Base-by-base conservation (phyloP, 345 rosid genomes). In the Camelina sativa region DNA sequence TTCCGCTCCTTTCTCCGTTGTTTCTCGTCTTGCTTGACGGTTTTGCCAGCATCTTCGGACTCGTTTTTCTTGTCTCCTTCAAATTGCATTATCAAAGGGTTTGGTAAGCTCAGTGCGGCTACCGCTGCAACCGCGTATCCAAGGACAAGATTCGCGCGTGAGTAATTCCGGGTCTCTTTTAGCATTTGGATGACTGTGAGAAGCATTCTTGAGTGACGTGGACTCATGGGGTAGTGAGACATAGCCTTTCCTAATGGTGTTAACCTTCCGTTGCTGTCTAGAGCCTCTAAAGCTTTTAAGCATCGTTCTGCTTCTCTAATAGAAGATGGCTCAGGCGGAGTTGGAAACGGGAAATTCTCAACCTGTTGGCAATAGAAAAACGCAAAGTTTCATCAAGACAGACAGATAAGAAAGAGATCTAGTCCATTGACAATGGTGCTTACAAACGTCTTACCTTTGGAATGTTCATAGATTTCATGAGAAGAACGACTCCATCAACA, bases 161-260 rank as follows among this genome's bases (percentile, higher is more conserved):
- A 76, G 79, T 85, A 83, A 65, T 43, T 77, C 25, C 55, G 66
- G 17, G 76, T 79, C 57, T 75, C 72, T 75, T 70, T 85, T 78
- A 86, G 78, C 32, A 84, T 84, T 73, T 89, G 85, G 57, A 89
- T 86, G 77, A 83, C 85, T 23, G 97, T 86, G 28, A 93, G 93
- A 63, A 93, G 91, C 97, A 93, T 91, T 59, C 97, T 82, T 57
- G 98, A 91, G 78, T 89, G 97, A 23, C 91, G 92, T 62, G 98
- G 98, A 75, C 89, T 88, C 92, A 93, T 86, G 11, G 98, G 97
- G 72, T 85, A 93, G 75, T 78, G 79, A 76, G 94, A 87, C 97
- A 93, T 91, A 60, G 94, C 93, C 71, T 80, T 93, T 38, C 98
- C 98, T 58, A 91, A 70, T 37, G 91, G 46, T 15, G 94, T 93